A percentile compares a stretch with the other conserved stretches of the same genome.
These are phyloP conservation scores for Ophiostoma perfectum DNA, from an alignment of 2,329 filamentous ascomycete genomes.

Conservation along the genomic window DNA sequence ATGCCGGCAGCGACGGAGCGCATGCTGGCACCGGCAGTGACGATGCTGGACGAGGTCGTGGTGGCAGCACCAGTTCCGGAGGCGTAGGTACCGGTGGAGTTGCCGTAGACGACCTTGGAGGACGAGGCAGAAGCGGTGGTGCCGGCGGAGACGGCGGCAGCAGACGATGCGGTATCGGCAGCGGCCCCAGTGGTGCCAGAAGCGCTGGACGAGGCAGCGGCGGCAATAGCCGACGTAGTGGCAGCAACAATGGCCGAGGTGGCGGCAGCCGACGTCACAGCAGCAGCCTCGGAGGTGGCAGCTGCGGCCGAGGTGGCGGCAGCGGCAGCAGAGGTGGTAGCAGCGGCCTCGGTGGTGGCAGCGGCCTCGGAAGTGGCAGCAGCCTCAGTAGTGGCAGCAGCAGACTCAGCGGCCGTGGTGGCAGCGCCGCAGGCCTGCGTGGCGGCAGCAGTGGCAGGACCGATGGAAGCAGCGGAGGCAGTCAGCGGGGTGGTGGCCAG, in stretches of 20 bases:
- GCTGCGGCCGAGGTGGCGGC: constrained; percentile 15
- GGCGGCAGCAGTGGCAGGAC: constrained; percentile 23
- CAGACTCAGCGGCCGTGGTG: constrained; percentile 9
- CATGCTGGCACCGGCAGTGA: constrained; percentile 25
- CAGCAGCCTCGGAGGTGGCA: neutral
- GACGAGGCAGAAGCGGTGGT: neutral
- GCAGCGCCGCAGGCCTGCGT: neutral
- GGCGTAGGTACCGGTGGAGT: constrained; percentile 4
- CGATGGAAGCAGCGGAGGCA: constrained; percentile 27
- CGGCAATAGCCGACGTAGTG: neutral
- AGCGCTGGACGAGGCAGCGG: neutral
- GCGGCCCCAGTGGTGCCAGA: neutral
- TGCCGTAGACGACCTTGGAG: constrained; percentile 1
- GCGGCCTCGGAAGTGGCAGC: constrained; percentile 15
- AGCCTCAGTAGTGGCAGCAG: constrained; percentile 18
- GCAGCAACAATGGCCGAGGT: neutral
- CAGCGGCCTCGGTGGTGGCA: neutral
- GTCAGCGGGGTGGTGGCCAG: constrained; percentile 28
- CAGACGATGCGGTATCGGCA: neutral
- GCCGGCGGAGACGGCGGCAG: neutral
- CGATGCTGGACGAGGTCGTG: constrained; percentile 13
- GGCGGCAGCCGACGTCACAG: neutral
- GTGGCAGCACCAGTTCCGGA: constrained; percentile 16
- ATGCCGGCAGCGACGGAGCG: constrained; percentile 20
- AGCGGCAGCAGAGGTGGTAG: constrained; percentile 8